phyloP scores from a whole-genome alignment of 1,139 yeast genomes.

The Meyerozyma smithsonii region DNA sequence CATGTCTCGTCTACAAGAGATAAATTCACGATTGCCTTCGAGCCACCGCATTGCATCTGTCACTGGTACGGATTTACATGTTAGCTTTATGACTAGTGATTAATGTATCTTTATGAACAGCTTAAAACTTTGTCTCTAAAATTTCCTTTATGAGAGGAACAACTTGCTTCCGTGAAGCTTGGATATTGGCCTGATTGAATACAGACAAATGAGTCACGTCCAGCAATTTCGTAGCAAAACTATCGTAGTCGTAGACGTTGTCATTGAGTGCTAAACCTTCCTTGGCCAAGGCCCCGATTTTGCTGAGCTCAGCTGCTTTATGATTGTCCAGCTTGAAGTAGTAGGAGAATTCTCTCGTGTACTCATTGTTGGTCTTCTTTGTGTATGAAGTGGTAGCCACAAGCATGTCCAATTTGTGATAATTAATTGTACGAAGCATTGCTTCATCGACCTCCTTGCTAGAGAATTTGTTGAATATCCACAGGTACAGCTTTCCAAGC shows the following conservation, averaged over 20 bases:
- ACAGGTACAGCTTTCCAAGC: conserved; percentile 58
- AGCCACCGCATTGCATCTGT: neutral
- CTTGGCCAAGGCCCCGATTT: conserved; percentile 22
- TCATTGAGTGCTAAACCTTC: conserved; percentile 24
- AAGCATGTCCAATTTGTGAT: conserved; percentile 45
- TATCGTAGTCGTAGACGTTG: conserved; percentile 10
- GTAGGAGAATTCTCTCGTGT: conserved; percentile 55
- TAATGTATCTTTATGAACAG: neutral
- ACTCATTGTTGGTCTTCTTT: conserved; percentile 32
- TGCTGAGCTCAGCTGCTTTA: conserved; percentile 14
- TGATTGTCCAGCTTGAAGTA: conserved; percentile 19
- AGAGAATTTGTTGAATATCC: conserved; percentile 39
- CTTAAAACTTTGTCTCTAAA: conserved; percentile 16
- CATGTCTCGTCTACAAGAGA: conserved; percentile 8
- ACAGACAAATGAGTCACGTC: conserved; percentile 17
- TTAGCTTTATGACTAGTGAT: conserved; percentile 12
- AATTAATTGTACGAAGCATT: conserved; percentile 29
- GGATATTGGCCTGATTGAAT: conserved; percentile 49
- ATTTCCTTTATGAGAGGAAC: conserved; percentile 54
- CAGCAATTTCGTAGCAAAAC: conserved; percentile 5
- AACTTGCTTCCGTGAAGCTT: conserved; percentile 81
- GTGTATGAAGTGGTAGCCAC: conserved; percentile 62
- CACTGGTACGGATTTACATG: conserved; percentile 1
- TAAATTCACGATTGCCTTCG: conserved; percentile 6
- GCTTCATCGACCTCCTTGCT: conserved; percentile 34